These are phyloP conservation scores for Chloranthus sessilifolius DNA, from an alignment of 164 flowering plant genomes.

Conservation along the genomic window DNA sequence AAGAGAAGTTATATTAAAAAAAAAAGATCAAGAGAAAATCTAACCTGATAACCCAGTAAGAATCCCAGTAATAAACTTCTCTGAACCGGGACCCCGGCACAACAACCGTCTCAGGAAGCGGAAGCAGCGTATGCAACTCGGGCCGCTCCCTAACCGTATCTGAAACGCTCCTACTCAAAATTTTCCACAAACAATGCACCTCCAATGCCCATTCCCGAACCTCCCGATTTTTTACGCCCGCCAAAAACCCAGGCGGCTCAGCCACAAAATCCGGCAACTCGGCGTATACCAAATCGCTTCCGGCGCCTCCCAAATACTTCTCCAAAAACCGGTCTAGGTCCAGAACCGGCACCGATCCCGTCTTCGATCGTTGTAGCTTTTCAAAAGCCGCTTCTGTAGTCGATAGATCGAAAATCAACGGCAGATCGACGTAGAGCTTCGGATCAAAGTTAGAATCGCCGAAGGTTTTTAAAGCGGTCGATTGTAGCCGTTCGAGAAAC, in stretches of 20 bases:
- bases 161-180: slow-evolving; percentile 64
- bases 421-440: slow-evolving; percentile 62
- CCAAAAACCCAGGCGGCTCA: slow-evolving; percentile 63
- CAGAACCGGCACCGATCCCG: slow-evolving; percentile 35
- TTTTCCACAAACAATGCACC: slow-evolving; percentile 81
- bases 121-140: slow-evolving; percentile 66
- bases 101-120: slow-evolving; percentile 45
- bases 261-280: slow-evolving; percentile 55
- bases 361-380: slow-evolving; percentile 22
- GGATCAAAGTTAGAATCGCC: slow-evolving; percentile 59
- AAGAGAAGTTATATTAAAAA: background rate
- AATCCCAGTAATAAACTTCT: slow-evolving; percentile 97
- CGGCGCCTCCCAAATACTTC: slow-evolving; percentile 45
- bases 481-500: slow-evolving; percentile 59
- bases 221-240: slow-evolving; percentile 40
- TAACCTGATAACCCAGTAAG: slow-evolving; percentile 82
- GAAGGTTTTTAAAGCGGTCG: slow-evolving; percentile 43
- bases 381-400: slow-evolving; percentile 38
- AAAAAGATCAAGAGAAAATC: slow-evolving; percentile 6
- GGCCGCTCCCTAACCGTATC: slow-evolving; percentile 32
- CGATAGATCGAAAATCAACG: slow-evolving; percentile 43
- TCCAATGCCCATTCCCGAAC: slow-evolving; percentile 79
- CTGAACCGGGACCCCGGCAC: slow-evolving; percentile 83
- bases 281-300: slow-evolving; percentile 52
- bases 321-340: slow-evolving; percentile 38